A percentile compares a stretch with the other conserved stretches of the same genome.
phyloP scores from a whole-genome alignment of 2,329 filamentous ascomycete species.

The Camillea tinctor region DNA sequence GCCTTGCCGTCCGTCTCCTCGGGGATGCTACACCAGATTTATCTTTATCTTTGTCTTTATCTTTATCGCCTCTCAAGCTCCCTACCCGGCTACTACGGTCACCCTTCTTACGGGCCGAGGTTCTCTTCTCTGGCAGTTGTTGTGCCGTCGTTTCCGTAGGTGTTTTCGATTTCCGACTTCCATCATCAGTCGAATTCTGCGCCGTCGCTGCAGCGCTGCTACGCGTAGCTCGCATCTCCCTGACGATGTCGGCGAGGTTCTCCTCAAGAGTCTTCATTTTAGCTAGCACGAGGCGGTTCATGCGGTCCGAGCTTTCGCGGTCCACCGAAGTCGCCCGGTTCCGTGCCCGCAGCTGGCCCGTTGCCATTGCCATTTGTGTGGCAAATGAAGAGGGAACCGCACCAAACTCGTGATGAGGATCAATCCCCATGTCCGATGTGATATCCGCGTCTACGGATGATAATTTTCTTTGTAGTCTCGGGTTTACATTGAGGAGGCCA shows the following conservation, averaged over 20 bases:
- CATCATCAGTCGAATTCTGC: slow-evolving; percentile 51
- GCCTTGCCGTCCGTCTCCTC: neutral
- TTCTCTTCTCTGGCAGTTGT: slow-evolving; percentile 3
- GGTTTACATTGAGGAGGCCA: slow-evolving; percentile 52
- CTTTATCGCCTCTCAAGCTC: slow-evolving; percentile 5
- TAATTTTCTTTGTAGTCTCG: slow-evolving; percentile 45
- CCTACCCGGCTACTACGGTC: neutral
- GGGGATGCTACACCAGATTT: neutral
- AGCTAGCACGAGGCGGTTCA: slow-evolving; percentile 79
- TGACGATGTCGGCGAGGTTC: slow-evolving; percentile 82
- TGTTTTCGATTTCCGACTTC: slow-evolving; percentile 21
- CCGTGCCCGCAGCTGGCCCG: slow-evolving; percentile 55
- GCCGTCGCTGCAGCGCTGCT: slow-evolving; percentile 46
- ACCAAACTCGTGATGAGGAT: slow-evolving; percentile 59
- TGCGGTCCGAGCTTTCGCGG: slow-evolving; percentile 58
- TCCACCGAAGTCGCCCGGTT: slow-evolving; percentile 32
- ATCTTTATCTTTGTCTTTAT: slow-evolving; percentile 1
- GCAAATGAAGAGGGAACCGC: slow-evolving; percentile 74
- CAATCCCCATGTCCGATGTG: slow-evolving; percentile 68
- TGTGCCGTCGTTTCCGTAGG: neutral
- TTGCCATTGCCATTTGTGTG: slow-evolving; percentile 75
- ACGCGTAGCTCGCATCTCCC: slow-evolving; percentile 69
- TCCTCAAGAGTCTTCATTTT: slow-evolving; percentile 93
- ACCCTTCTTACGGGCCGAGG: slow-evolving; percentile 1
- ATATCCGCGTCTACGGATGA: slow-evolving; percentile 72